Evolutionary conservation across 495 filamentous ascomycete species (phyloP).

Genomic region (Neurospora sublineolata): DNA sequence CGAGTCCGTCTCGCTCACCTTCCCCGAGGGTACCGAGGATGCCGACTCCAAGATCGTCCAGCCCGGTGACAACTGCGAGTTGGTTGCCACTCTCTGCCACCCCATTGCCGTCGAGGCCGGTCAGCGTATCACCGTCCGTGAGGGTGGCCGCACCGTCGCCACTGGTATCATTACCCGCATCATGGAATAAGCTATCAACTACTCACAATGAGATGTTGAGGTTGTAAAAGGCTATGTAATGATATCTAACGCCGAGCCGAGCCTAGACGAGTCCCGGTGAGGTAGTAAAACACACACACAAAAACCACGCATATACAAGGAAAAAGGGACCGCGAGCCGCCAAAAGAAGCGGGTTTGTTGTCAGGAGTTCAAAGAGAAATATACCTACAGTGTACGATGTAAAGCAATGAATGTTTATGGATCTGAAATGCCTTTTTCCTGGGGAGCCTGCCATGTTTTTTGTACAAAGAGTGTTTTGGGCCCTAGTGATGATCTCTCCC

Average conservation of each 20-base stretch:
- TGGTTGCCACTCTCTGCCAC: conserved; percentile 68
- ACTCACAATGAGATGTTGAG: neutral
- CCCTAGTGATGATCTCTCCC: conserved; percentile 15
- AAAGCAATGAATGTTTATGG: conserved; percentile 12
- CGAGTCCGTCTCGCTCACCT: conserved; percentile 68
- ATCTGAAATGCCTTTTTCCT: conserved; percentile 1
- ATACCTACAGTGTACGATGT: conserved; percentile 8
- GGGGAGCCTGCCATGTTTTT: conserved; percentile 8
- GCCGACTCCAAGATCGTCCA: conserved; percentile 63
- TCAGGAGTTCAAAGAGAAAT: neutral
- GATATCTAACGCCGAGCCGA: neutral
- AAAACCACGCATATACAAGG: neutral
- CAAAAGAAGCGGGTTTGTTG: neutral
- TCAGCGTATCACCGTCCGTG: conserved; percentile 91
- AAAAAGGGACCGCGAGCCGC: neutral
- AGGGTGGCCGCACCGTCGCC: conserved; percentile 87
- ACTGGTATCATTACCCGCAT: conserved; percentile 86
- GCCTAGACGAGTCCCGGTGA: neutral
- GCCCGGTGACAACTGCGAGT: conserved; percentile 98
- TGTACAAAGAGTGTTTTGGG: conserved; percentile 4
- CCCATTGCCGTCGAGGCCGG: conserved; percentile 79
- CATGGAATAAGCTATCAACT: conserved; percentile 41
- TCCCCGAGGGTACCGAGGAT: conserved; percentile 67
- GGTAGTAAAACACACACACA: neutral
- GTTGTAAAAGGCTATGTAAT: neutral